Base-by-base conservation (phyloP, 371 early-diverging fungal species). In the Gilbertella persicaria region DNA sequence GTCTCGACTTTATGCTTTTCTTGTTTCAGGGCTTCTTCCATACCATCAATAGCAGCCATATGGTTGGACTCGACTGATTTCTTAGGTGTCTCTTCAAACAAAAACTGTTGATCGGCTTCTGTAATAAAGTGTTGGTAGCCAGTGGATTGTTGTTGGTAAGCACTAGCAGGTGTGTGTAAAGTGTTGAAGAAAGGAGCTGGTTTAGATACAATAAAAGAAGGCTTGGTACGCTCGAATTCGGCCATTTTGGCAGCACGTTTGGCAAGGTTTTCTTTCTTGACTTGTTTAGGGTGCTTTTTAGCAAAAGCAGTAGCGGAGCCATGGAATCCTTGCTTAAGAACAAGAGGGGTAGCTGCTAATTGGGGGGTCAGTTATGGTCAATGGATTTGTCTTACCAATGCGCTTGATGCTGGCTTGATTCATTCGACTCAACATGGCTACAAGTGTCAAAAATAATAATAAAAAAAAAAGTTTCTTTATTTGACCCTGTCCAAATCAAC, bases 1-100 rank as follows among this genome's bases (percentile, higher is more conserved):
- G 89, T 73, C 53, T 93, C 92, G 4, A 79, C 82, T 65, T 82
- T 81, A 23, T 60, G 53, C 38, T 64, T 56, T 53, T 79, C 84
- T 37, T 54, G 69, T 59, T 64, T 64, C 56, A 74, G 55, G 19
- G 74, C 75, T 21, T 71, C 65, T 5, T 74, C 72, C 19, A 62
- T 55, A 47, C 73, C 73, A 16, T 68, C 66, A 5, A 68, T 64
- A 30, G 72, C 77, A 39, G 65, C 69, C 50, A 69, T 52, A 47
- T 63, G 60, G 26, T 43, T 55, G 16, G 57, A 60, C 30, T 84
- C 78, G 0, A 79, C 72, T 33, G 61, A 52, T 10, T 73, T 78
- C 47, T 78, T 69, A 14, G 88, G 85, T 17, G 75, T 79, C n/a
- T 81, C 70, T 23, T 84, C 75, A 52, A 84, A 84, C 35, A 88